Percentiles rank a stretch among this genome's conserved stretches.
These are phyloP conservation scores for Alloteropsis angusta DNA, from an alignment of 202 grass and related monocot genomes.

Conservation along the genomic window DNA sequence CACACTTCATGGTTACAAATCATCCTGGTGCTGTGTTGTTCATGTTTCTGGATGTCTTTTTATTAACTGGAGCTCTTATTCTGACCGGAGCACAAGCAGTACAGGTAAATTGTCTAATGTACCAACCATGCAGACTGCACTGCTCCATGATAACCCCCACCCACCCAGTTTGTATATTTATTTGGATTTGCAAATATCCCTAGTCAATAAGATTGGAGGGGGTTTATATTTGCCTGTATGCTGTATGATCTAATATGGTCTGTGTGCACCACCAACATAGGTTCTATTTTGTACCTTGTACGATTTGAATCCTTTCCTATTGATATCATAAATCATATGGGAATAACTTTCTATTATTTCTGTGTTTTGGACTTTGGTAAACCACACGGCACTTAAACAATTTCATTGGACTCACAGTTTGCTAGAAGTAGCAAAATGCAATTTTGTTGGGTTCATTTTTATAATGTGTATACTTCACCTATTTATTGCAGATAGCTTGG, in stretches of 20 bases:
- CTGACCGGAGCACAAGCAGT: constrained; percentile 54
- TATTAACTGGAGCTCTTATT: constrained; percentile 63
- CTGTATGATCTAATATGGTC: no score
- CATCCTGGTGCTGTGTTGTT: constrained; percentile 73
- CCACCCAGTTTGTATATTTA: background rate
- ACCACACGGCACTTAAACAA: background rate
- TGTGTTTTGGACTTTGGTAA: background rate
- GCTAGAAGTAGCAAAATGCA: background rate
- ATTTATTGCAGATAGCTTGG: constrained; percentile 57
- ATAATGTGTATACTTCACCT: constrained; percentile 20
- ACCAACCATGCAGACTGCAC: background rate
- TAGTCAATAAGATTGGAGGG: no score
- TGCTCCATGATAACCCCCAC: background rate
- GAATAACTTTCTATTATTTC: background rate
- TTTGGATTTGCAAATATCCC: no score
- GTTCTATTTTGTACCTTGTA: background rate
- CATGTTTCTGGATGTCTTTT: constrained; percentile 62
- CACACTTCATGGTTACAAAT: constrained; percentile 61
- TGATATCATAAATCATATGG: background rate
- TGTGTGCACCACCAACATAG: no score
- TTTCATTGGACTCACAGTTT: background rate
- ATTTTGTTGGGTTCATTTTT: background rate
- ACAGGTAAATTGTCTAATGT: constrained; percentile 47
- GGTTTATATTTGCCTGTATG: no score
- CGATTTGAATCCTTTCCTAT: background rate